Percentiles rank a stretch among this genome's conserved stretches.
Evolutionary conservation across 2,329 filamentous ascomycete species (phyloP).

Genomic region (Penicillium sclerotiorum): DNA sequence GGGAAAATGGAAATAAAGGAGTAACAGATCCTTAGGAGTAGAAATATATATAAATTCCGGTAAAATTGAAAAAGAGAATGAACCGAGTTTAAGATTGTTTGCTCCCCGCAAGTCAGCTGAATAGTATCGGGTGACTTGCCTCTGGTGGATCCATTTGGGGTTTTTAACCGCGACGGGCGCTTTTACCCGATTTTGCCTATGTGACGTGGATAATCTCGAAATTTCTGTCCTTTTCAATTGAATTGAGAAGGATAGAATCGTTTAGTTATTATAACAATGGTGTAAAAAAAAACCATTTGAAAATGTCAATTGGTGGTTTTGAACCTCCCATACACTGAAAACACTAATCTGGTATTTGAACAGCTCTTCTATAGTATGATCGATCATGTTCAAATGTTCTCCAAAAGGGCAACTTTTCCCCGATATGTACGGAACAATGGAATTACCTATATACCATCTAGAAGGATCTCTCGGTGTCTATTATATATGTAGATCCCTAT

Average conservation of each 20-base stretch:
- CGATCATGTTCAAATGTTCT: not conserved
- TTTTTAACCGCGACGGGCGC: slow-evolving; percentile 20
- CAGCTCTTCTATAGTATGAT: not conserved
- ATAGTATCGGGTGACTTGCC: slow-evolving; percentile 12
- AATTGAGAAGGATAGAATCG: too few species aligned
- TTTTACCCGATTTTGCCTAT: slow-evolving; percentile 20
- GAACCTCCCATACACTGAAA: not conserved
- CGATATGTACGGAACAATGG: too few species aligned
- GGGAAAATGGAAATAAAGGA: not conserved
- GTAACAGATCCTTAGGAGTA: not conserved
- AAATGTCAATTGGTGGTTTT: not conserved
- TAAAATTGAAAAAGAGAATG: slow-evolving; percentile 19
- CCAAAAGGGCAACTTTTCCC: too few species aligned
- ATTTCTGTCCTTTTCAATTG: too few species aligned
- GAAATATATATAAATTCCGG: slow-evolving; percentile 7
- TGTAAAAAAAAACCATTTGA: not conserved
- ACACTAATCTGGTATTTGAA: not conserved
- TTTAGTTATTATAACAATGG: too few species aligned
- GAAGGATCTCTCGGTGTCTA: too few species aligned
- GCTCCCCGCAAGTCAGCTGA: slow-evolving; percentile 17
- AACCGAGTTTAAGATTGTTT: slow-evolving; percentile 20
- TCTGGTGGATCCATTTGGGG: slow-evolving; percentile 20
- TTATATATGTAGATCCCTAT: too few species aligned
- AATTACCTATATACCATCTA: too few species aligned
- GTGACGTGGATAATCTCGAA: not conserved